These are phyloP conservation scores for Kazachstania africana DNA, from an alignment of 805 yeast genomes.

Conservation along the genomic window DNA sequence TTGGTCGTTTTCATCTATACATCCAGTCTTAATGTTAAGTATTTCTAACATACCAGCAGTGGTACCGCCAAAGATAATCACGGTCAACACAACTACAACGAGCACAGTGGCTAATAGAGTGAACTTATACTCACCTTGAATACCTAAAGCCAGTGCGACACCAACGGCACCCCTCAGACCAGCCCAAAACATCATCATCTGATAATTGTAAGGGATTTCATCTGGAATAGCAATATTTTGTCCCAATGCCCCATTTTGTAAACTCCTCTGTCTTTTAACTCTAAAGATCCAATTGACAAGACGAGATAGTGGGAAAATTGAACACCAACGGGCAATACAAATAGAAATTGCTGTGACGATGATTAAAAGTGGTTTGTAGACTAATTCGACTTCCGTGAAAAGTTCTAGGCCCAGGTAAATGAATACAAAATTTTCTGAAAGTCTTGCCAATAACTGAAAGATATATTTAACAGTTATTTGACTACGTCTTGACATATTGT, in stretches of 20 bases:
- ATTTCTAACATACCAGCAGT: conserved; percentile 97
- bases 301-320: conserved; percentile 87
- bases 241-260: conserved; percentile 7
- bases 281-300: conserved; percentile 71
- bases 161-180: conserved; percentile 99
- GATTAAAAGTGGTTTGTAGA: conserved; percentile 85
- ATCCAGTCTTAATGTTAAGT: conserved; percentile 84
- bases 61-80: conserved; percentile 93
- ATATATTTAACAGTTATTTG: conserved; percentile 93
- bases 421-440: conserved; percentile 93
- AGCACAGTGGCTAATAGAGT: conserved; percentile 87
- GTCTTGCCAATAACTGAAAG: conserved; percentile 86
- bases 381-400: conserved; percentile 92
- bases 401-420: conserved; percentile 88
- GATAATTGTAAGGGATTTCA: conserved; percentile 90
- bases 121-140: conserved; percentile 86
- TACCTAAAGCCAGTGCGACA: conserved; percentile 95
- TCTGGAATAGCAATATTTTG: conserved; percentile 41
- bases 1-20: conserved; percentile 60
- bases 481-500: conserved; percentile 92
- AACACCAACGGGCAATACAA: conserved; percentile 93
- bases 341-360: conserved; percentile 82
- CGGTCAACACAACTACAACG: conserved; percentile 93
- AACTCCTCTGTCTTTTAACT: conserved; percentile 38
- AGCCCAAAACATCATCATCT: conserved; percentile 99